A percentile compares a stretch with the other conserved stretches of the same genome.
These are phyloP conservation scores for Ogataea hybrid DNA, from an alignment of 1,139 yeast genomes.

Conservation along the genomic window DNA sequence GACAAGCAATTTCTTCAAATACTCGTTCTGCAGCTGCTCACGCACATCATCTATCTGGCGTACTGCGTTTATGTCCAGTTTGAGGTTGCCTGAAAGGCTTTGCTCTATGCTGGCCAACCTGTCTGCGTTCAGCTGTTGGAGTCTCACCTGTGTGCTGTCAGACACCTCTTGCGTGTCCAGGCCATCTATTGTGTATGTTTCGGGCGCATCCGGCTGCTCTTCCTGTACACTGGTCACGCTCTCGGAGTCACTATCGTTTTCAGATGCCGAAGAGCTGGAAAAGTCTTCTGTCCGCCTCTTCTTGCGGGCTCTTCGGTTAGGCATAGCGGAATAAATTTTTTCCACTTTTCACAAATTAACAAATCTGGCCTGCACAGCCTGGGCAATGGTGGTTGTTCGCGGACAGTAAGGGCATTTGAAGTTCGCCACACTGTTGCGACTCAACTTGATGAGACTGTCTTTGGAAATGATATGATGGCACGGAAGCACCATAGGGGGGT, in stretches of 20 bases:
- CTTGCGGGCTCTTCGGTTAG: constrained; percentile 52
- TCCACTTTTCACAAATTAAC: constrained; percentile 20
- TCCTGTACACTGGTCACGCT: constrained; percentile 7
- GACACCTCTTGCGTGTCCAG: constrained; percentile 11
- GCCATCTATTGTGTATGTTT: constrained; percentile 15
- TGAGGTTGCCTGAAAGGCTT: not conserved
- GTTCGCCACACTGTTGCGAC: constrained; percentile 37
- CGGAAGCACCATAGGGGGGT: constrained; percentile 62
- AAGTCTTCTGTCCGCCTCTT: constrained; percentile 74
- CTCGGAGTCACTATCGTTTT: constrained; percentile 12
- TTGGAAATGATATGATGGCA: constrained; percentile 63
- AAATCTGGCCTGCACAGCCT: constrained; percentile 33
- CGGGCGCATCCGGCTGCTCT: constrained; percentile 6
- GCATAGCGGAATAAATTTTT: constrained; percentile 5
- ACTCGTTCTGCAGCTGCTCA: constrained; percentile 48
- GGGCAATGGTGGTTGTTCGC: constrained; percentile 30
- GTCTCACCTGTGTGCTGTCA: constrained; percentile 2
- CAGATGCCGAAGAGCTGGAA: constrained; percentile 24
- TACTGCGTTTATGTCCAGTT: constrained; percentile 5
- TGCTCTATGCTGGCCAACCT: not conserved
- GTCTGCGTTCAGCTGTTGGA: constrained; percentile 1
- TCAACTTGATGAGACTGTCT: constrained; percentile 44
- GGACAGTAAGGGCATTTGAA: constrained; percentile 76
- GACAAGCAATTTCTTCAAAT: constrained; percentile 54
- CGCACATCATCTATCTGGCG: constrained; percentile 35